These are phyloP conservation scores for Neurospora sp. DNA, from an alignment of 495 filamentous ascomycete species.

Conservation along the genomic window DNA sequence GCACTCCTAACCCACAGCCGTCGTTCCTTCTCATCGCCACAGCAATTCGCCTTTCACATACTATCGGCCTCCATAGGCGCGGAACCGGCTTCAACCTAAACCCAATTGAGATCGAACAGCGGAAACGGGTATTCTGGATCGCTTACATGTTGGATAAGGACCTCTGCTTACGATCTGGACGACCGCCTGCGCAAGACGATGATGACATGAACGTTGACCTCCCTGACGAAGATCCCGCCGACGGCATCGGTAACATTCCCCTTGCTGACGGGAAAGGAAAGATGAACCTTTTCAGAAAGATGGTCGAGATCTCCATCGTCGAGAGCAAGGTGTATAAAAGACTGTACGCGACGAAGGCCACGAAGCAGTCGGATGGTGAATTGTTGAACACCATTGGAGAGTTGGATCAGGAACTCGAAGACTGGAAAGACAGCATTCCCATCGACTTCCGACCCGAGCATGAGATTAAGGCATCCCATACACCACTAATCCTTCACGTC, in stretches of 20 bases:
- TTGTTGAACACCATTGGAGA: constrained; percentile 93
- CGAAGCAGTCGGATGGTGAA: constrained; percentile 87
- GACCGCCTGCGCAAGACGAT: constrained; percentile 91
- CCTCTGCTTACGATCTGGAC: constrained; percentile 82
- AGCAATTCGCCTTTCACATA: constrained; percentile 84
- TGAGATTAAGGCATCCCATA: constrained; percentile 84
- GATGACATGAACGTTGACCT: constrained; percentile 98
- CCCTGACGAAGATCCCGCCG: constrained; percentile 79
- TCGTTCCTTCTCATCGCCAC: constrained; percentile 89
- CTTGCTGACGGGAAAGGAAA: constrained; percentile 83
- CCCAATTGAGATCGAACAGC: constrained; percentile 82
- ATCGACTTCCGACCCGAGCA: constrained; percentile 90
- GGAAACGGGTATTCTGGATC: constrained; percentile 97
- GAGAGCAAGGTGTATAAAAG: constrained; percentile 90
- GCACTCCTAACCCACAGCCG: constrained; percentile 93
- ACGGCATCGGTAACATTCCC: constrained; percentile 89
- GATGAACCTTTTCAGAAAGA: constrained; percentile 83
- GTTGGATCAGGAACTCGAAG: constrained; percentile 83
- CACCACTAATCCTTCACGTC: constrained; percentile 81
- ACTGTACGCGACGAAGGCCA: constrained; percentile 86
- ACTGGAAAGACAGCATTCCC: constrained; percentile 93
- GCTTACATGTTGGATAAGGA: constrained; percentile 95
- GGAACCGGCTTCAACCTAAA: constrained; percentile 87
- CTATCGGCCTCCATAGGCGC: constrained; percentile 88
- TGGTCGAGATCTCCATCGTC: constrained; percentile 86